Evolutionary conservation across 2,329 filamentous ascomycete species (phyloP).

Genomic region (Epichloe hybrida): DNA sequence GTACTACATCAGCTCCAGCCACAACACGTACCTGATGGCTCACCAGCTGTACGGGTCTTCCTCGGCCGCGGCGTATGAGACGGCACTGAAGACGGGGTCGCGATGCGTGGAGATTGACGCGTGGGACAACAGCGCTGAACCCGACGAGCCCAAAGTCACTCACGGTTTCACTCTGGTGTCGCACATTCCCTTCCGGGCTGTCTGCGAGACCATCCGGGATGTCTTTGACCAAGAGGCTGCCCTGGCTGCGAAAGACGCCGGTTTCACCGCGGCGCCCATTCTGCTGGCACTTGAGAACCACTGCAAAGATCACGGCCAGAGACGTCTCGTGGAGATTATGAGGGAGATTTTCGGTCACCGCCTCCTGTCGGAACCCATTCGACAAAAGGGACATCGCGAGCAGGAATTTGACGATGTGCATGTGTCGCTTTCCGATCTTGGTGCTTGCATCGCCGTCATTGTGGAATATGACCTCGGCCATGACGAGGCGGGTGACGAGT

Average conservation of each 20-base stretch:
- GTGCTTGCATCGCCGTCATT: slow-evolving; percentile 51
- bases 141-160: slow-evolving; percentile 54
- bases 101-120: slow-evolving; percentile 63
- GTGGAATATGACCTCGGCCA: slow-evolving; percentile 51
- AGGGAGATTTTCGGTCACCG: slow-evolving; percentile 46
- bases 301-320: slow-evolving; percentile 44
- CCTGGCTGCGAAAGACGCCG: slow-evolving; percentile 21
- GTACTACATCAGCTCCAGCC: slow-evolving; percentile 60
- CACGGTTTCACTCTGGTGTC: slow-evolving; percentile 58
- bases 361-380: slow-evolving; percentile 43
- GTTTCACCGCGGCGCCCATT: slow-evolving; percentile 39
- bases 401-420: slow-evolving; percentile 37
- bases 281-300: slow-evolving; percentile 57
- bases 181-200: slow-evolving; percentile 47
- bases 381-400: slow-evolving; percentile 42
- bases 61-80: slow-evolving; percentile 49
- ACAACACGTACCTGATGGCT: slow-evolving; percentile 60
- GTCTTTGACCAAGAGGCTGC: slow-evolving; percentile 44
- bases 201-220: slow-evolving; percentile 52
- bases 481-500: neutral
- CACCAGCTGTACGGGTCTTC: slow-evolving; percentile 56
- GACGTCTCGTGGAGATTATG: slow-evolving; percentile 51
- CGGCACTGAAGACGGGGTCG: slow-evolving; percentile 46
- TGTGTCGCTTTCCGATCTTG: slow-evolving; percentile 44
- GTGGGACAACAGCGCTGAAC: slow-evolving; percentile 50